Base-by-base conservation (phyloP, 495 filamentous ascomycete genomes). In the Penicillium malachiteum region DNA sequence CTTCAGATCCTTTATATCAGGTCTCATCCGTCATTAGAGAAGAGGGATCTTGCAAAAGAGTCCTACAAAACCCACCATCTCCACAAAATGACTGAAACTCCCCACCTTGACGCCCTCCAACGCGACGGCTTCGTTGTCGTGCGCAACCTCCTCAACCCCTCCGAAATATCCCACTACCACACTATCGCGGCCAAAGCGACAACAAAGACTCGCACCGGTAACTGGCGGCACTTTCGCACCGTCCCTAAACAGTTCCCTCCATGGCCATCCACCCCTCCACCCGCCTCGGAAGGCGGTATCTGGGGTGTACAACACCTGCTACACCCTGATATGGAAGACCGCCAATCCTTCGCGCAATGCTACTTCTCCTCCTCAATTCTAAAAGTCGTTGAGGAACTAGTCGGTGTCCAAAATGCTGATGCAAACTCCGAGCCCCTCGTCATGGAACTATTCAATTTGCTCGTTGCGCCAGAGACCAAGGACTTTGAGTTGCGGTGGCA, bases 291-390 rank as follows among this genome's bases (percentile, higher is more conserved):
- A 33, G 78, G 76, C 54, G 89, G 88, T 17, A 91, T 94, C 71
- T 94, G 90, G 90, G 90, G 90, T 54, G 84, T 93, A 8, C 89
- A 92, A 76, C 88, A 91, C 69, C 81, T 94, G 1, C 71, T 94
- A 51, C 86, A 94, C 70, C 89, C 90, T 0, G 63, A 74, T 6
- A 81, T 90, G 57, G 76, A 79, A 0, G 75, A 81, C 55, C 71
- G 78, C 16, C 59, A 65, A 1, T 66, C 71, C 6, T 91, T 91
- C 70, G 76, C 80, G 8, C 48, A 65, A 17, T 74, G 78, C 48
- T 94, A 94, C 71, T 92, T 94, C 76, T 76, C 79, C 49, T 67
- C 71, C 6, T 58, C 70, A 10, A 72, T 92, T n/a, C 65, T 90
- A 0, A 64, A 64, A 18, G 75, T 85, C 2, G 82, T 79, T 0